phyloP scores from a whole-genome alignment of 2,329 filamentous ascomycete genomes.

The Dactylonectria macrodidyma region DNA sequence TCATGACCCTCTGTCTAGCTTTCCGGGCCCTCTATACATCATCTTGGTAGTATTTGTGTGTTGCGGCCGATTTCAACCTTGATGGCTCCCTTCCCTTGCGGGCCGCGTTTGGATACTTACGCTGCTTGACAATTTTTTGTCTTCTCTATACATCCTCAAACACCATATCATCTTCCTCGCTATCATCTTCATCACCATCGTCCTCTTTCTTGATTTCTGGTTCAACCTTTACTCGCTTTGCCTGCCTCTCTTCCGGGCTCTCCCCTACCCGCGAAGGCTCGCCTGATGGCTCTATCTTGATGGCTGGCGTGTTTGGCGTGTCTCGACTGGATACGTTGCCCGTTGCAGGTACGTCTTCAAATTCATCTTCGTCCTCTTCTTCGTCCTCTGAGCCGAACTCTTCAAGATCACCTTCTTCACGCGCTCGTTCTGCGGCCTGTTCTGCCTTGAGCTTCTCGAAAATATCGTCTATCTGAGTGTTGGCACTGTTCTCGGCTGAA shows the following conservation, averaged over 20 bases:
- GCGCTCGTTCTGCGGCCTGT: conserved; percentile 63
- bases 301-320: conserved; percentile 51
- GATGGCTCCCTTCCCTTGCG: conserved; percentile 2
- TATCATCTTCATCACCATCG: conserved; percentile 63
- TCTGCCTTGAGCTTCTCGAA: conserved; percentile 77
- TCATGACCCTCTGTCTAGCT: too few species aligned
- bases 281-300: conserved; percentile 54
- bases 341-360: conserved; percentile 65
- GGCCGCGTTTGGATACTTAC: background rate
- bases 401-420: conserved; percentile 46
- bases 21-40: conserved; percentile 11
- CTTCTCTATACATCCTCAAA: conserved; percentile 68
- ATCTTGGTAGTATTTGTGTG: conserved; percentile 21
- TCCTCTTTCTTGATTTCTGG: conserved; percentile 61
- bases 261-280: conserved; percentile 45
- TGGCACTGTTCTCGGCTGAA: conserved; percentile 64
- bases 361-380: conserved; percentile 61
- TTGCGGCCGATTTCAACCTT: background rate
- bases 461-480: conserved; percentile 75
- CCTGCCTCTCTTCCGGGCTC: conserved; percentile 60
- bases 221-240: conserved; percentile 76
- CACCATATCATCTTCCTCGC: conserved; percentile 66
- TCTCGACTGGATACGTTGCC: conserved; percentile 49
- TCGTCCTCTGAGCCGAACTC: conserved; percentile 55
- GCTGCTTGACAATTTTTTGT: background rate